phyloP scores from a whole-genome alignment of 116 monocot genomes.

The Zostera marina region DNA sequence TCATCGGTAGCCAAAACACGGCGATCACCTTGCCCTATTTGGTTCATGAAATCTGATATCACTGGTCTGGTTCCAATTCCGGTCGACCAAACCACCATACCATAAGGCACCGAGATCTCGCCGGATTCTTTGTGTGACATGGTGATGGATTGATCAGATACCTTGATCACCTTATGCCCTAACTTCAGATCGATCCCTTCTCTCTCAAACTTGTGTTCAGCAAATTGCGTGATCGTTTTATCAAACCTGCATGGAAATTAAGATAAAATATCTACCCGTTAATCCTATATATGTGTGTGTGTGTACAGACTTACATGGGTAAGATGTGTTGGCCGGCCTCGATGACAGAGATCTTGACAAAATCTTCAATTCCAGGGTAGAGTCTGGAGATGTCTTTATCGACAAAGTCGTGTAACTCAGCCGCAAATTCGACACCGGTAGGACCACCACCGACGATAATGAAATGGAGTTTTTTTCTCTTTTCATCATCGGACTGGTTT shows the following conservation, averaged over 20 bases:
- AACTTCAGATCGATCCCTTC: constrained; percentile 88
- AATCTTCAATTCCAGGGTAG: constrained; percentile 46
- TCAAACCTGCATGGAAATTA: constrained; percentile 97
- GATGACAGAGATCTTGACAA: constrained; percentile 74
- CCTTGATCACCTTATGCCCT: constrained; percentile 58
- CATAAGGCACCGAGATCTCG: constrained; percentile 50
- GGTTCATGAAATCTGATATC: constrained; percentile 77
- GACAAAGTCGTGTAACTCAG: constrained; percentile 88
- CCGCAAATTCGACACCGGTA: constrained; percentile 95
- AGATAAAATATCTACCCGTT: background rate
- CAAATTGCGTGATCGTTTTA: constrained; percentile 86
- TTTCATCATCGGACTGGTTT: constrained; percentile 61
- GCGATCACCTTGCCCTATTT: constrained; percentile 68
- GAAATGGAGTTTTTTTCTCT: constrained; percentile 71
- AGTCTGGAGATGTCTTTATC: constrained; percentile 62
- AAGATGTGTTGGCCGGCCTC: constrained; percentile 85
- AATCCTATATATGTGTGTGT: no score
- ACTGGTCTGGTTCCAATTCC: constrained; percentile 88
- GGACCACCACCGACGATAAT: constrained; percentile 92
- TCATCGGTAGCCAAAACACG: constrained; percentile 94
- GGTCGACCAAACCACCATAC: constrained; percentile 96
- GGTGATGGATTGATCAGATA: constrained; percentile 60
- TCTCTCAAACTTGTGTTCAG: constrained; percentile 77
- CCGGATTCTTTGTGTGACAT: constrained; percentile 55
- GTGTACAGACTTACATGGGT: constrained; percentile 92